Conservation (phyloP, 164 flowering plant species). For the Litsea cubeba region DNA sequence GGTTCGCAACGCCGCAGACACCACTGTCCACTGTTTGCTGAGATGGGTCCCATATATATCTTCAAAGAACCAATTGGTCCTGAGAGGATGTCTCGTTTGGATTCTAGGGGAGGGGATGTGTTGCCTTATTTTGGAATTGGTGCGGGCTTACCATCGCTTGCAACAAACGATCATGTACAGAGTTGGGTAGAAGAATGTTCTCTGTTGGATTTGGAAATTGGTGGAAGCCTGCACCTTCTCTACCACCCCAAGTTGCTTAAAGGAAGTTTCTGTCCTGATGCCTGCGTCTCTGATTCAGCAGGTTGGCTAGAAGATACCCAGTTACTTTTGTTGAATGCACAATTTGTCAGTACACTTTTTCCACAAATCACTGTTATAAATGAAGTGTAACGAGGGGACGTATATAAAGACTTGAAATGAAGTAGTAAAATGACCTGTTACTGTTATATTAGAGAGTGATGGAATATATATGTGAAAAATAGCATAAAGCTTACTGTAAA, state of each 20-base stretch:
- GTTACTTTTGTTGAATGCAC: not conserved
- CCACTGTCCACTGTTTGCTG: constrained; percentile 97
- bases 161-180: constrained; percentile 63
- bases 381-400: not conserved
- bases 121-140: constrained; percentile 88
- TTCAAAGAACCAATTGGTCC: constrained; percentile 95
- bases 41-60: constrained; percentile 96
- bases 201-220: constrained; percentile 81
- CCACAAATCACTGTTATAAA: not conserved
- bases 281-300: constrained; percentile 91
- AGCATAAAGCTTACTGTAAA: too few species aligned
- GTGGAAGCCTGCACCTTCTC: constrained; percentile 77
- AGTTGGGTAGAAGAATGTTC: constrained; percentile 67
- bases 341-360: not conserved
- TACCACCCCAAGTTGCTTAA: constrained; percentile 89
- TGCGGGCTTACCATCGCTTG: constrained; percentile 81
- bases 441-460: too few species aligned
- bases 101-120: constrained; percentile 93
- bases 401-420: not conserved
- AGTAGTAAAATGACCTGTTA: too few species aligned
- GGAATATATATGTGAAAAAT: too few species aligned
- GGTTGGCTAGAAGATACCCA: constrained; percentile 32
- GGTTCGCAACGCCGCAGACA: constrained; percentile 97
- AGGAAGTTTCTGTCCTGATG: constrained; percentile 97
- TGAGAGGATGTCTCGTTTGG: constrained; percentile 85